Evolutionary conservation across 495 filamentous ascomycete species (phyloP).

Genomic region (Aspergillus ellipticus): DNA sequence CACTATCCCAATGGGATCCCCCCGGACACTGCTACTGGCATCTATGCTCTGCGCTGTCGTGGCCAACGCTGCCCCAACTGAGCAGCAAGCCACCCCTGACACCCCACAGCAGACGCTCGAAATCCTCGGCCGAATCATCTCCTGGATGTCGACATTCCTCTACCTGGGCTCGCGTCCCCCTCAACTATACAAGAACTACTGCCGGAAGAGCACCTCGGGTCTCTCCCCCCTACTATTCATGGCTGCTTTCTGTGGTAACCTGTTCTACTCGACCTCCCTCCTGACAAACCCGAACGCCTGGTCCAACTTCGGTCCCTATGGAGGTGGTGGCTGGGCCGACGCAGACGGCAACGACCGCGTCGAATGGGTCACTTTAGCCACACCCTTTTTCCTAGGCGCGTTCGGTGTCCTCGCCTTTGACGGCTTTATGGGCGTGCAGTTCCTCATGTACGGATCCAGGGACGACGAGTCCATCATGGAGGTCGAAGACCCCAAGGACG

Average conservation of each 20-base stretch:
- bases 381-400: conserved; percentile 71
- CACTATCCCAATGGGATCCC: conserved; percentile 33
- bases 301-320: conserved; percentile 56
- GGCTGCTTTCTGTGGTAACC: conserved; percentile 68
- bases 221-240: conserved; percentile 66
- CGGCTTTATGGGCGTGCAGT: conserved; percentile 63
- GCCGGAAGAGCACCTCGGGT: conserved; percentile 63
- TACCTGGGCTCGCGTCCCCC: conserved; percentile 70
- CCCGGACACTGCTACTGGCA: conserved; percentile 43
- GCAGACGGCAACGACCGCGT: conserved; percentile 51
- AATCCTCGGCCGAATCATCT: conserved; percentile 53
- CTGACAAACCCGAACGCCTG: conserved; percentile 67
- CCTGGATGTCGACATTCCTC: conserved; percentile 62
- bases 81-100: conserved; percentile 10
- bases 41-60: conserved; percentile 46
- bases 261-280: conserved; percentile 67
- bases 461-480: conserved; percentile 29
- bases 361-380: conserved; percentile 56
- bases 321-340: conserved; percentile 65
- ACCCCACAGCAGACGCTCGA: conserved; percentile 34
- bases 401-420: conserved; percentile 66
- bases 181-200: conserved; percentile 66
- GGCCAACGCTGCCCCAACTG: conserved; percentile 42
- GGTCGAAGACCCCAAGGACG: conserved; percentile 35
- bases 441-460: conserved; percentile 53